Evolutionary conservation across 2,329 filamentous ascomycete genomes (phyloP).

Genomic region (Bipolaris bicolor): DNA sequence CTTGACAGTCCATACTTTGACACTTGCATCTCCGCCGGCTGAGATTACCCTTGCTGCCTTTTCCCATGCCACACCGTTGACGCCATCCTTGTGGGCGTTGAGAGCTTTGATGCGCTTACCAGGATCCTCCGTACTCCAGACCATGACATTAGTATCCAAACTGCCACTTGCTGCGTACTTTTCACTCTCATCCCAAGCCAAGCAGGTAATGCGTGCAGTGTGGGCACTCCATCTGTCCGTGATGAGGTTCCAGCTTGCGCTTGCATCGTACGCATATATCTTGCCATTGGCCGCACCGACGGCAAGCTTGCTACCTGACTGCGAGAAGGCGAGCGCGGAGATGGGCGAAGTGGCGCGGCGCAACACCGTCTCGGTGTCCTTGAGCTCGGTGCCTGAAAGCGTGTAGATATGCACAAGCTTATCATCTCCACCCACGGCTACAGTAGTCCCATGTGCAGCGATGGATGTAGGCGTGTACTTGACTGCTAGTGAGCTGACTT

Average conservation of each 20-base stretch:
- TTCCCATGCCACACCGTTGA: slow-evolving; percentile 86
- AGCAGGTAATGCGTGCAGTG: slow-evolving; percentile 69
- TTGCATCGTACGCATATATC: slow-evolving; percentile 76
- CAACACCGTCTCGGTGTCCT: slow-evolving; percentile 62
- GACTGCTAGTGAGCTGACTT: slow-evolving; percentile 66
- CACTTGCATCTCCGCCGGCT: slow-evolving; percentile 82
- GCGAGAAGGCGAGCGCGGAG: slow-evolving; percentile 83
- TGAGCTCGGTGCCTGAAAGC: slow-evolving; percentile 62
- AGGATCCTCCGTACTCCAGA: slow-evolving; percentile 86
- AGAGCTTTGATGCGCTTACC: slow-evolving; percentile 81
- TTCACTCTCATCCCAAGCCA: slow-evolving; percentile 78
- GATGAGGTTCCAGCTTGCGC: slow-evolving; percentile 70
- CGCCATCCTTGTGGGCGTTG: slow-evolving; percentile 95
- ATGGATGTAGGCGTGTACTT: slow-evolving; percentile 72
- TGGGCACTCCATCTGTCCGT: slow-evolving; percentile 81
- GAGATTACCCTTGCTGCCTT: slow-evolving; percentile 69
- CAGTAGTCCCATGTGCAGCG: slow-evolving; percentile 68
- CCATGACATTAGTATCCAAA: slow-evolving; percentile 88
- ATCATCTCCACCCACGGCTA: slow-evolving; percentile 79
- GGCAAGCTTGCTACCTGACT: slow-evolving; percentile 76
- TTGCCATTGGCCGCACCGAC: slow-evolving; percentile 85
- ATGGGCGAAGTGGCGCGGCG: slow-evolving; percentile 73
- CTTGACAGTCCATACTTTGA: slow-evolving; percentile 78
- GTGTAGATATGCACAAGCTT: slow-evolving; percentile 79
- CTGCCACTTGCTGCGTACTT: slow-evolving; percentile 83